These are phyloP conservation scores for Trichoderma aggressivum DNA, from an alignment of 2,329 filamentous ascomycete genomes.

Conservation along the genomic window DNA sequence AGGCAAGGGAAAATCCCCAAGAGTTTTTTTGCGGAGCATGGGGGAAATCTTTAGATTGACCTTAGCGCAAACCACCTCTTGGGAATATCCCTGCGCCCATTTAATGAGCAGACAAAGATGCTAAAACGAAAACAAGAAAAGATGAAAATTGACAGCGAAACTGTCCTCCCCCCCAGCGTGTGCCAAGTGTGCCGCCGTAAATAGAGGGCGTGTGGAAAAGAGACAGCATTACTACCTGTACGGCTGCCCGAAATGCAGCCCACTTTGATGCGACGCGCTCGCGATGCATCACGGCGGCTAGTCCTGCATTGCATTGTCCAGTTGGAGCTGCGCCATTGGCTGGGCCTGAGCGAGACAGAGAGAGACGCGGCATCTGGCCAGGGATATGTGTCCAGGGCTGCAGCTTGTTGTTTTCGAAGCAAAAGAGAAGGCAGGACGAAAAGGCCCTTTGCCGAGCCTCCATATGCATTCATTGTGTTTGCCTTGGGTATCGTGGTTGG, in stretches of 20 bases:
- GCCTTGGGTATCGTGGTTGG: neutral
- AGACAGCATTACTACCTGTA: neutral
- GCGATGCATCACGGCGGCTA: slow-evolving; percentile 12
- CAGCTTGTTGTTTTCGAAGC: neutral
- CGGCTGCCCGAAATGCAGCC: neutral
- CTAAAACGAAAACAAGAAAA: neutral
- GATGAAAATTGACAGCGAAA: neutral
- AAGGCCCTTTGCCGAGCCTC: neutral
- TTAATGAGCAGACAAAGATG: neutral
- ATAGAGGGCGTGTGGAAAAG: neutral
- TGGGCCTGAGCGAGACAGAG: neutral
- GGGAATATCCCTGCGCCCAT: slow-evolving; percentile 7
- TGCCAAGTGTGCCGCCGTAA: neutral
- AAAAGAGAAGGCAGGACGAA: neutral
- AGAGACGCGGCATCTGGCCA: neutral
- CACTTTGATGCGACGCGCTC: slow-evolving; percentile 3
- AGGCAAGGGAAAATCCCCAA: neutral
- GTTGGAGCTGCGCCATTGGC: slow-evolving; percentile 15
- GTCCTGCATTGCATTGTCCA: slow-evolving; percentile 10
- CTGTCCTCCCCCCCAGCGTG: neutral
- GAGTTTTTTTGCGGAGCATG: neutral
- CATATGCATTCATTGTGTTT: neutral
- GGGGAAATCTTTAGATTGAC: neutral
- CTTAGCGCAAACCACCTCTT: neutral
- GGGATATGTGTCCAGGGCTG: neutral